These are phyloP conservation scores for Alternaria alternata DNA, from an alignment of 2,329 filamentous ascomycete species.

Conservation along the genomic window DNA sequence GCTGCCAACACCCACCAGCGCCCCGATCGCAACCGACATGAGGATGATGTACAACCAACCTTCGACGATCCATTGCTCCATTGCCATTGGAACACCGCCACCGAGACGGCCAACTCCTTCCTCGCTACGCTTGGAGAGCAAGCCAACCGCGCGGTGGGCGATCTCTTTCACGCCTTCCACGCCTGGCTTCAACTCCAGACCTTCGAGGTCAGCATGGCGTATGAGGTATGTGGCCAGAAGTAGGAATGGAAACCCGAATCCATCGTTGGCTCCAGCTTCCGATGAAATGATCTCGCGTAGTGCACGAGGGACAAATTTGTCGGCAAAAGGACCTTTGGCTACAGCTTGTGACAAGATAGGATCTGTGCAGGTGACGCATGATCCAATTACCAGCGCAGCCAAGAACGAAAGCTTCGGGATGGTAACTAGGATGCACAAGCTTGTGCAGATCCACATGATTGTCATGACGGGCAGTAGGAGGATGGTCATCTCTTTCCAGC, in stretches of 20 bases:
- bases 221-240: conserved; percentile 65
- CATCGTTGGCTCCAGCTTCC: conserved; percentile 69
- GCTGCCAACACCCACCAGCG: conserved; percentile 58
- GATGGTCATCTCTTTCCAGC: conserved; percentile 63
- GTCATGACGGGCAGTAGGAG: conserved; percentile 68
- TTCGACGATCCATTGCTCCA: conserved; percentile 67
- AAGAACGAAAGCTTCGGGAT: conserved; percentile 63
- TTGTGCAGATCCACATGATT: conserved; percentile 68
- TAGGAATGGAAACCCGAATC: conserved; percentile 69
- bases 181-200: conserved; percentile 34
- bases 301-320: conserved; percentile 66
- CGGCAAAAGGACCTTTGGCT: conserved; percentile 69
- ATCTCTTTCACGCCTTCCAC: conserved; percentile 1
- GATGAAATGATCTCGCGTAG: conserved; percentile 69
- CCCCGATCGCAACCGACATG: conserved; percentile 62
- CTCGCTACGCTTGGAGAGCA: conserved; percentile 20
- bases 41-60: conserved; percentile 68
- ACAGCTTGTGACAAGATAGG: conserved; percentile 69
- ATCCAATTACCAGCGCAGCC: conserved; percentile 63
- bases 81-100: conserved; percentile 60
- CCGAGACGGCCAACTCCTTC: conserved; percentile 61
- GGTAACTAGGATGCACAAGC: conserved; percentile 63
- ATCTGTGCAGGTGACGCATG: conserved; percentile 69
- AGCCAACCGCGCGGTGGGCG: conserved; percentile 5
- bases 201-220: conserved; percentile 57